Evolutionary conservation across 73 alveolate genomes (phyloP), one percentile per base, ranked within the genome.

Genomic region (Paraurostyla sp.): DNA sequence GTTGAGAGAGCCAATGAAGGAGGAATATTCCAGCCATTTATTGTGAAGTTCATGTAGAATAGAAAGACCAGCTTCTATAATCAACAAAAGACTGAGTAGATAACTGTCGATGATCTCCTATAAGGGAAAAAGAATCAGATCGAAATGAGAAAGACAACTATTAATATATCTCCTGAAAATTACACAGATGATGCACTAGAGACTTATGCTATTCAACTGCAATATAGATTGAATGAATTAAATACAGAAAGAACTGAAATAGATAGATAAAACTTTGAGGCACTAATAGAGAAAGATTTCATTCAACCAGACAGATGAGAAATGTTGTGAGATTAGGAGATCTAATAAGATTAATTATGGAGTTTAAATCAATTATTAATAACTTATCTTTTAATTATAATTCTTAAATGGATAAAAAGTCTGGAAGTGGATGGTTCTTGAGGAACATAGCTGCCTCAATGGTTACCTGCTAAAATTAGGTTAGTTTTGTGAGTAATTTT

Each of bases 251-350:
- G 88, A 71, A 71, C 93, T 0, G 93, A 85, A 45, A 71, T 85
- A 6, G 93, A 85, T 56, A 65, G 75, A 56, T 33, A n/a, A 54
- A 83, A 71, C 41, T 73, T 85, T 35, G 95, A 90, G 40, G 90
- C 76, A 3, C 18, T 48, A 13, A 90, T 90, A 42, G 95, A 90
- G 69, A 90, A 83, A 43, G 95, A 90, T 86, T 90, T 90, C 81
- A 90, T 90, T 36, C 88, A 89, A 54, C 58, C 27, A n/a, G 89
- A 78, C 22, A 32, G 41, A 38, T 54, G 69, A 54, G 69, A 4
- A 18, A n/a, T n/a, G 40, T 20, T 13, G 30, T 9, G 69, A 54
- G 15, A 54, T 54, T 9, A 54, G 30, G 23, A n/a, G 23, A 20
- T 6, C 69, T 18, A 54, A 13, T 27, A 18, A 54, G 27, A 54